Evolutionary conservation across 306 rosid genomes (phyloP), one percentile per base, ranked within the genome.

Genomic region (Inga laurina): DNA sequence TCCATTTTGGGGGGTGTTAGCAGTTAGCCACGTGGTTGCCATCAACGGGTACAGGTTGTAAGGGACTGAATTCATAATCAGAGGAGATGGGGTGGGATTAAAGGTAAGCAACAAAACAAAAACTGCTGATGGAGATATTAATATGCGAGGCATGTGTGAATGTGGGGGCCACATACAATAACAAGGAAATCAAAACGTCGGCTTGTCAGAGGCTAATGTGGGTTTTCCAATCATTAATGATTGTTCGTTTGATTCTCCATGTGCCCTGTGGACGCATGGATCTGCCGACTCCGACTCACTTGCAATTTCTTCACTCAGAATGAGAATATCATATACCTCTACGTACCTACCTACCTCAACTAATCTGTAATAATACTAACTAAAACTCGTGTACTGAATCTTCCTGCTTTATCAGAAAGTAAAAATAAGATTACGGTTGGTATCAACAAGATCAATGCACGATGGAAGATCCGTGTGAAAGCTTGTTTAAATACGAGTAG

Each of bases 21-120:
- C 72, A 74, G 80, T 15, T 59, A 77, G 86, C 72, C 90, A 87
- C 84, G 82, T 84, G 37, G 13, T 57, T 45, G 10, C 68, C 79
- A 74, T 80, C 75, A 65, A 59, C 73, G 82, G 76, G 72, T 77
- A 66, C 73, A 84, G 76, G 72, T 77, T 82, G 89, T 82, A 74
- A 64, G 81, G 43, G 84, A 74, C 57, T 79, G 43, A 75, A 61
- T 80, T 44, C 19, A 45, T 21, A 21, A 51, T 51, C 54, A 49
- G 57, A 5, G 57, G 21, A 3, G n/a, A 16, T 51, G 4, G 57
- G 57, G 57, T 16, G 79, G 61, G 79, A 81, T 70, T 19, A 70
- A 43, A 30, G 46, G 64, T 44, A 85, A 85, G 75, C 61, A 82
- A 86, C 69, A 73, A 73, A 85, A 87, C 86, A 49, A 49, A 88